Percentiles rank a stretch among this genome's conserved stretches.
phyloP scores from a whole-genome alignment of 2,329 filamentous ascomycete genomes.

The Chaetomium sp. region DNA sequence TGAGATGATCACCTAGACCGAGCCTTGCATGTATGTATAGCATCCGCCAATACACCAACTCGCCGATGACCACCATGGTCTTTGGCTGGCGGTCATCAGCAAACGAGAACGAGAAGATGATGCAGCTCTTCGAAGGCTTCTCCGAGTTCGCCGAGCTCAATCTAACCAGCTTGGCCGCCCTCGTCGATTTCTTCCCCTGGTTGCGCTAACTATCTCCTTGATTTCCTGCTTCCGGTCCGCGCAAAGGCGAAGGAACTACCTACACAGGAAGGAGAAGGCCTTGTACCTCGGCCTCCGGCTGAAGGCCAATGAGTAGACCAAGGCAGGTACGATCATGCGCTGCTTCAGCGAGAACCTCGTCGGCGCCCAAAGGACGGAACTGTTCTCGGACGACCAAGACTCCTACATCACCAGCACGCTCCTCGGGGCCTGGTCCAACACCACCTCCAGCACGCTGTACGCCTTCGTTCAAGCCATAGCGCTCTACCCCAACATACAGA shows the following conservation, averaged over 20 bases:
- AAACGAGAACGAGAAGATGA: constrained; percentile 47
- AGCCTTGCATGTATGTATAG: constrained; percentile 47
- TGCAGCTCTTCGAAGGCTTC: constrained; percentile 45
- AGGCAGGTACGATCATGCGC: constrained; percentile 32
- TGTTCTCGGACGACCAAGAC: constrained; percentile 40
- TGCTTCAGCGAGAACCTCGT: constrained; percentile 36
- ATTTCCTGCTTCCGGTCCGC: constrained; percentile 44
- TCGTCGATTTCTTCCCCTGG: constrained; percentile 52
- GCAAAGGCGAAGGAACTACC: constrained; percentile 46
- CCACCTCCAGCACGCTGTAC: constrained; percentile 45
- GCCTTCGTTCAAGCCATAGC: constrained; percentile 52
- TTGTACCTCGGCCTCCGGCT: constrained; percentile 48
- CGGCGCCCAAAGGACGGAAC: constrained; percentile 32
- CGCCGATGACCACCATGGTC: constrained; percentile 54
- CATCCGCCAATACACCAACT: constrained; percentile 52
- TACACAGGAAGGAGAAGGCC: constrained; percentile 48
- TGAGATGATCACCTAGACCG: constrained; percentile 49
- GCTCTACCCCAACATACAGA: constrained; percentile 47
- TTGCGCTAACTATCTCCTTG: constrained; percentile 49
- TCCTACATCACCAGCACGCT: constrained; percentile 43
- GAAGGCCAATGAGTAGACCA: constrained; percentile 42
- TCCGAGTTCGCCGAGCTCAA: constrained; percentile 47
- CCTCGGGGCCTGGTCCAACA: constrained; percentile 48
- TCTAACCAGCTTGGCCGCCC: constrained; percentile 45
- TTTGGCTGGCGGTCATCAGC: constrained; percentile 50